Conservation (phyloP, 257 asterid genomes). For the Nicotiana paniculata region DNA sequence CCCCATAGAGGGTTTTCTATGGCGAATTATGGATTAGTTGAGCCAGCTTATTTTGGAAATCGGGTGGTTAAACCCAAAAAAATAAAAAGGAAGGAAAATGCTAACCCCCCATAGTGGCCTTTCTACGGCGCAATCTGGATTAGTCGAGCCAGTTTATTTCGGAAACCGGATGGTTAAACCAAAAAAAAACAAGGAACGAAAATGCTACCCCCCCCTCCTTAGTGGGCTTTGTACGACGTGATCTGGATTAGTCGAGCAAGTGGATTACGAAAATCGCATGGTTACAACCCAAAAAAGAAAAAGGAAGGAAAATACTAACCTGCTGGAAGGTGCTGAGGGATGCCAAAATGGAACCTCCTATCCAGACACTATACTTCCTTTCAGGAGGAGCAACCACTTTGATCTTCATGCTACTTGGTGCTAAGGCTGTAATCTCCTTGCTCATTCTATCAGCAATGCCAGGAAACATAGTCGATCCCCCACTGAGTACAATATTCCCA, state of each 20-base stretch:
- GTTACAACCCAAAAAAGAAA: not conserved
- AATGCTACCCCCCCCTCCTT: not conserved
- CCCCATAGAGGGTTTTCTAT: accelerated
- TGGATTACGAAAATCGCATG: not conserved
- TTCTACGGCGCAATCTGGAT: not conserved
- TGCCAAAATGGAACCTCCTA: conserved; percentile 9
- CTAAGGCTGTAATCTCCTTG: not conserved
- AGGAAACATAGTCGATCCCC: not conserved
- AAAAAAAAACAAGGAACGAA: not conserved
- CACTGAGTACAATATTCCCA: conserved; percentile 1
- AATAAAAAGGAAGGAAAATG: not conserved
- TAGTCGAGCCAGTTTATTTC: not conserved
- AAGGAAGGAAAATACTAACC: not conserved
- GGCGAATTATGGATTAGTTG: not conserved
- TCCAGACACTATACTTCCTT: conserved; percentile 4
- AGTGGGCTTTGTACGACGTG: accelerated
- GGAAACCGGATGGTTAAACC: not conserved
- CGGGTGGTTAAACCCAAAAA: not conserved
- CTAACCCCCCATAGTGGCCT: not conserved
- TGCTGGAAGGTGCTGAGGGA: not conserved
- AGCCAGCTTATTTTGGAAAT: too few relatives aligned
- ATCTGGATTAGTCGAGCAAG: not conserved
- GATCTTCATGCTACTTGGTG: conserved; percentile 8
- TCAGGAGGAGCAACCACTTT: conserved; percentile 6
- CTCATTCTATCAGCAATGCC: conserved; percentile 3